Base-by-base conservation (phyloP, 2,329 filamentous ascomycete species). In the Colletotrichum ledebouriae region DNA sequence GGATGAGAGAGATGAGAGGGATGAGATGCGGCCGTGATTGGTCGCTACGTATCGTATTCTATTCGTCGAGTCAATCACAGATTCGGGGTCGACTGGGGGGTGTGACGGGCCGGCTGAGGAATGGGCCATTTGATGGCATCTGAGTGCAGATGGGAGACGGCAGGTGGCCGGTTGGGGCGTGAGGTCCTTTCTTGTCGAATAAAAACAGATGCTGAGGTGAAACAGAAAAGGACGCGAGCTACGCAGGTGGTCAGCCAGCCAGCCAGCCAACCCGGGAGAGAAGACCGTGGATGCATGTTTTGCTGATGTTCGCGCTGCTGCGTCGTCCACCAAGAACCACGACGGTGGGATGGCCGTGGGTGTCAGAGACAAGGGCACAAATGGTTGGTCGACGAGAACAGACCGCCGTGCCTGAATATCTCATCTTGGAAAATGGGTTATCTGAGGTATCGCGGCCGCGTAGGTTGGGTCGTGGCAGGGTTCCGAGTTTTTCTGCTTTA, bases 221-320 rank as follows among this genome's bases (percentile, higher is more conserved):
- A 59, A 63, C 64, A 63, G 41, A 47, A 46, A 22, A 33, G 25
- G 56, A 42, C 25, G 42, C 13, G 47, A 41, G 56, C 53, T 50
- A 42, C 34, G 42, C 13, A 59, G 41, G 56, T 59, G 55, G 55
- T 50, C 65, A 59, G 61, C 55, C 41, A 67, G 59, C 49, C 57
- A 47, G 55, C 44, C 65, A 64, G 61, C 55, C 41, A 67, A 50
- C 58, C 57, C 11, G 44, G 55, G 59, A 57, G 34, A 49, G 12
- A 37, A 37, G 17, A 42, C 17, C 12, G 42, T 37, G 44, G 15
- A 41, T 29, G 29, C 17, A 42, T 61, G 29, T 9, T 9, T 64
- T 64, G 64, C 46, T 33, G 44, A 46, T 20, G 53, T 6, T 29
- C 34, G 20, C 13, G 20, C 39, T n/a, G 56, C 29, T 13, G 42